Base-by-base conservation (phyloP, 2,329 filamentous ascomycete species). In the Aspergillus caelatus region DNA sequence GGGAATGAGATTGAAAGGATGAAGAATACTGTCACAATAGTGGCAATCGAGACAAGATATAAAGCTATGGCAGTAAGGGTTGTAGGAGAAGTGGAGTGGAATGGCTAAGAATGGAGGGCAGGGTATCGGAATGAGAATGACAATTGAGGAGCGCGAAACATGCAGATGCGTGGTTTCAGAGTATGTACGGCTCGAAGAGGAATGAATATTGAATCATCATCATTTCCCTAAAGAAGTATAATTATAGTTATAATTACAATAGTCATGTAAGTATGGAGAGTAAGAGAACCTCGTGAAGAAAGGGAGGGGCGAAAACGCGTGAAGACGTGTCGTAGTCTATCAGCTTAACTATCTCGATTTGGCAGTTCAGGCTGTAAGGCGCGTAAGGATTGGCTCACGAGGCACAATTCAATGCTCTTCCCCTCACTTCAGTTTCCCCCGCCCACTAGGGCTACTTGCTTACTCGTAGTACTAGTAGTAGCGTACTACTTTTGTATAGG, bases 41-140 rank as follows among this genome's bases (percentile, higher is more conserved):
- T 55, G 52, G 52, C 32, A 39, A 8, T 55, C 34, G 36, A 43
- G 19, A 23, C 36, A 53, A 52, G 48, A 41, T 60, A 60, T 60
- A 60, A 54, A 60, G 21, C 43, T 30, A 19, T 57, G 55, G 55
- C 53, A 36, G 58, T 52, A 30, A 60, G 58, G 45, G 36, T 14
- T 10, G 21, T 6, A 45, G 34, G 45, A 59, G 34, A 26, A 32
- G 39, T 54, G 58, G 26, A 52, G 45, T 5, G 52, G 34, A 36
- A 55, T 26, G 30, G 10, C 52, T 39, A 39, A 60, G 53, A 60
- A 53, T 41, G 57, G 34, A 59, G 57, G 57, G 57, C 46, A 60
- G 34, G 57, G 6, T 41, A 23, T 41, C 2, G 30, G 56, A 48
- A 45, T 58, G 56, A 53, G 48, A 39, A 30, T 36, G 36, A 34